Percentiles rank a stretch among this genome's conserved stretches.
Conservation (phyloP, 768 basidiomycete genomes). For the Podaxis pistillaris region DNA sequence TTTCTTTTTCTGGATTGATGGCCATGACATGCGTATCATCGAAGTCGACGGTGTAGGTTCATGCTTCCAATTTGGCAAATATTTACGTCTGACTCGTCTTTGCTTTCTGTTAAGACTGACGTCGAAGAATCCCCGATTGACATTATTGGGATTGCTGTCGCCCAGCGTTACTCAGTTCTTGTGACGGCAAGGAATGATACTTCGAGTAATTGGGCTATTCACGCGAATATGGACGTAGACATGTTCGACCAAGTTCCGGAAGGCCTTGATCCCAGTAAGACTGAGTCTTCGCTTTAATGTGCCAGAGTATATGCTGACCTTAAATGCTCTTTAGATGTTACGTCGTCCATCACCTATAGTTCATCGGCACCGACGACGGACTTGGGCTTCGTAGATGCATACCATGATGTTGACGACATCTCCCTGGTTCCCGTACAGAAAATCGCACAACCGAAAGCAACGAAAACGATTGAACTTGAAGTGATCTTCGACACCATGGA, state of each 20-base stretch:
- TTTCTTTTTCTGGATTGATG: conserved; percentile 89
- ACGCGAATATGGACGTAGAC: conserved; percentile 83
- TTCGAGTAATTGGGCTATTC: conserved; percentile 81
- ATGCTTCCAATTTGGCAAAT: not conserved
- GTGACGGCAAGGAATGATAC: conserved; percentile 90
- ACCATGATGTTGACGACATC: conserved; percentile 65
- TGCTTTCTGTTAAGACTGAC: conserved; percentile 54
- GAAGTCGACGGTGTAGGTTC: conserved; percentile 77
- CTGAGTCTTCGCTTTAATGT: conserved; percentile 9
- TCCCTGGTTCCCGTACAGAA: conserved; percentile 60
- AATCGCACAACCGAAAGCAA: conserved; percentile 47
- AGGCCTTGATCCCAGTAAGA: conserved; percentile 69
- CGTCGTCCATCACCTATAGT: conserved; percentile 79
- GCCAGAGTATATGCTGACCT: not conserved
- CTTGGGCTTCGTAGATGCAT: conserved; percentile 51
- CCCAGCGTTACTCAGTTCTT: conserved; percentile 91
- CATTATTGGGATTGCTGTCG: conserved; percentile 72
- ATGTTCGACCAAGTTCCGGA: conserved; percentile 89
- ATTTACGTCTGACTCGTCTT: not conserved
- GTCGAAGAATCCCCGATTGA: conserved; percentile 71
- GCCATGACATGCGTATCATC: conserved; percentile 81
- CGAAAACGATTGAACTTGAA: conserved; percentile 66
- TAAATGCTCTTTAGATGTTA: conserved; percentile 54
- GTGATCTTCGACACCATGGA: conserved; percentile 81
- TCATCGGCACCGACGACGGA: conserved; percentile 49